phyloP scores from a whole-genome alignment of 305 asterid genomes.

The Solanum hybrid region DNA sequence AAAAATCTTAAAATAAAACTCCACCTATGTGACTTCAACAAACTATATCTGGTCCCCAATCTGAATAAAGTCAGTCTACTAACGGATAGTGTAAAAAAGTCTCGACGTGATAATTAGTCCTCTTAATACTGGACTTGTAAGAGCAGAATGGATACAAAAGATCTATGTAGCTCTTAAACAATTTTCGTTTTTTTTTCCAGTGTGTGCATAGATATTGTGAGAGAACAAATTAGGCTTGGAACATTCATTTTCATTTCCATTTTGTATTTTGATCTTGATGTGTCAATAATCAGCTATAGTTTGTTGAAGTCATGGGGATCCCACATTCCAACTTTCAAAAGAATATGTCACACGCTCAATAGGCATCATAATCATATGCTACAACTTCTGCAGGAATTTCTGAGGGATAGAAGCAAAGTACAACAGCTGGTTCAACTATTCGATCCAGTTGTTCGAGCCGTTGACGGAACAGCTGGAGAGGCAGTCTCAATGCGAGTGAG shows the following conservation, averaged over 20 bases:
- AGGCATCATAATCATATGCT: neutral
- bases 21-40: neutral
- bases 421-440: slow-evolving; percentile 55
- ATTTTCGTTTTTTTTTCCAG: no score
- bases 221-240: neutral
- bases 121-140: neutral
- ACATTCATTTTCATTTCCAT: neutral
- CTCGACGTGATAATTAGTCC: neutral
- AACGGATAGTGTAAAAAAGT: neutral
- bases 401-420: slow-evolving; percentile 81
- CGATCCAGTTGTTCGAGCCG: slow-evolving; percentile 70
- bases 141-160: neutral
- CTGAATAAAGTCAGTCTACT: neutral
- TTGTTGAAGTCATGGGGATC: neutral
- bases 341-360: neutral
- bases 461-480: slow-evolving; percentile 65
- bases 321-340: neutral
- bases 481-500: slow-evolving; percentile 85
- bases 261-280: neutral
- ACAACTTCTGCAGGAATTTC: slow-evolving; percentile 46
- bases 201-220: neutral
- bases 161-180: neutral
- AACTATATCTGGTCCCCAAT: neutral
- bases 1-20: neutral
- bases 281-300: neutral